Base-by-base conservation (phyloP, 2,329 filamentous ascomycete genomes). In the Arthroderma sp. region DNA sequence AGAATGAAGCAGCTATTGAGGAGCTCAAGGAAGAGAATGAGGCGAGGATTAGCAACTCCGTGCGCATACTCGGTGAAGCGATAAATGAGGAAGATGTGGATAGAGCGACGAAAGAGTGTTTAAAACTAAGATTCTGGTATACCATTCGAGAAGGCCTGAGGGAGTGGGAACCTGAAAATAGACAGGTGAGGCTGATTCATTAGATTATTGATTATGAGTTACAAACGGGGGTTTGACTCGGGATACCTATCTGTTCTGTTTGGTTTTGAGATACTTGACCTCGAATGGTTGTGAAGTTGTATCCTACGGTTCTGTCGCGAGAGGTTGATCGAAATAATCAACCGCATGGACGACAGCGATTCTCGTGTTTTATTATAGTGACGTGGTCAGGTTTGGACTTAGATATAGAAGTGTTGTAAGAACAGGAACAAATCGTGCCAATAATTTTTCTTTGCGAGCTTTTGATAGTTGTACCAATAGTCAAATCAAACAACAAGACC, bases 51-150 rank as follows among this genome's bases (percentile, higher is more conserved):
- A 56, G 57, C 11, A 68, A 65, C 50, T 82, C 81, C 55, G 81
- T 88, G 57, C 64, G 63, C 41, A 61, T 64, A 1, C 57, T 96
- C 27, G 83, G 75, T 39, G 55, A 61, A 44, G 77, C 79, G 0
- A 89, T 96, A 58, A 70, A 67, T 49, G 55, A 61, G 6, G 83
- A 81, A 40, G 77, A 89, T 58, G 59, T 84, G 34, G 72, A 79
- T 36, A 64, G 50, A 6, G 89, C 87, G 10, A 79, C 75, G 64
- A 64, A 60, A 49, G 85, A 93, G 72, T 80, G 81, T 38, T 78
- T 94, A 1, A 72, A 75, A 61, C 64, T 95, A 67, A 72, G 86
- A 61, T 96, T 95, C 68, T 95, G 89, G 89, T 74, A 83, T 45
- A 94, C 88, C 64, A 81, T 96, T 49, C 74, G 78, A 50, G 83